Base-by-base conservation (phyloP, 2,329 filamentous ascomycete genomes). In the Pestalotiopsis sp. region DNA sequence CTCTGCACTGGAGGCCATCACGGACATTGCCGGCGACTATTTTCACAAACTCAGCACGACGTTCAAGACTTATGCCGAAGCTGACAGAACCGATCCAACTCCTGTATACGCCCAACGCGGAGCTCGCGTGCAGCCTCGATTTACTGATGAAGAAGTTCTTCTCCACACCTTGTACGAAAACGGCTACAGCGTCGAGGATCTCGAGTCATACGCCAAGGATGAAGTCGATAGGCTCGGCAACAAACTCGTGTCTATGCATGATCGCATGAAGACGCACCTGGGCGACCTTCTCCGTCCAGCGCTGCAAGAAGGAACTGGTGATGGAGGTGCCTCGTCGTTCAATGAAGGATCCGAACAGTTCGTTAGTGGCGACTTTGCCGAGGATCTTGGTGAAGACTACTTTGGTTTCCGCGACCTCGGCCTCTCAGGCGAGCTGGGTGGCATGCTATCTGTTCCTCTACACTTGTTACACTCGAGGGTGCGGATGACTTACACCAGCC, bases 281-380 rank as follows among this genome's bases (percentile, higher is more conserved):
- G 90, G 94, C n/a, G 96, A 99, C 76, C 88, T 99, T 27, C 85
- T 99, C 69, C 93, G 96, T 27, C 96, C 96, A 62, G 96, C 95
- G 36, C 87, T 99, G 65, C 88, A 90, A 55, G 93, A 97, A 75
- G 90, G 88, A 59, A 92, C 92, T 45, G 88, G 89, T 39, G 96
- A 98, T 77, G 96, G 95, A 45, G 69, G 76, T 5, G 94, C 92
- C 4, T 93, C 92, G 68, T 93, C 94, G 6, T 99, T 99, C 85
- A 94, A 97, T 71, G 96, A 99, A 75, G 95, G 95, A 72, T 97
- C 94, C 79, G 96, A 99, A 72, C 96, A 98, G 78, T 99, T 98
- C 74, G 91, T 98, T 62, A 94, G 93, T 60, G 96, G 96, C 70
- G 96, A 99, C 80, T 99, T 99, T 79, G 96, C 96, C 0, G 96